A percentile compares a stretch with the other conserved stretches of the same genome.
These are phyloP conservation scores for Russula vinacea DNA, from an alignment of 768 basidiomycete genomes.

Conservation along the genomic window DNA sequence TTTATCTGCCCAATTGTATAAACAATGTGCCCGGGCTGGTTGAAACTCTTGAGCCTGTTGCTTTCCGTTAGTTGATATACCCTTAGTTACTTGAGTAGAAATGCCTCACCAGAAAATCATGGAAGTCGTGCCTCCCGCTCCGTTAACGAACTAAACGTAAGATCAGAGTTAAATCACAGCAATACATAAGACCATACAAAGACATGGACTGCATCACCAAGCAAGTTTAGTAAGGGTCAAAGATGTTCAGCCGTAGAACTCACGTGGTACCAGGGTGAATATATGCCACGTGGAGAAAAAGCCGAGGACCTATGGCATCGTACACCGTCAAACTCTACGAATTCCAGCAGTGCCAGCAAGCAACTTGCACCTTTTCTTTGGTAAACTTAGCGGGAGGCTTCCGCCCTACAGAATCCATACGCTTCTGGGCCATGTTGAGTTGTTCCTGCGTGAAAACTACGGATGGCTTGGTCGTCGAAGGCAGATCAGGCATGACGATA, in stretches of 20 bases:
- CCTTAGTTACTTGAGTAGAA: background rate
- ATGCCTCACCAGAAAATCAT: conserved; percentile 41
- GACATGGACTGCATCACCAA: conserved; percentile 33
- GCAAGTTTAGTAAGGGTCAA: background rate
- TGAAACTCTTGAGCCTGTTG: conserved; percentile 41
- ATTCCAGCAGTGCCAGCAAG: background rate
- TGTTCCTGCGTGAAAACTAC: conserved; percentile 37
- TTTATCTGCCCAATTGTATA: conserved; percentile 42
- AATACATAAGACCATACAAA: conserved; percentile 30
- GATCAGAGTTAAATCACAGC: background rate
- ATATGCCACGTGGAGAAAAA: conserved; percentile 44
- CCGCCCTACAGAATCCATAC: conserved; percentile 38
- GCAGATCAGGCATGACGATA: conserved; percentile 42
- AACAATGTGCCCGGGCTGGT: conserved; percentile 32
- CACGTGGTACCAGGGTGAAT: conserved; percentile 38
- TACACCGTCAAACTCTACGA: background rate
- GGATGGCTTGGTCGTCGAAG: conserved; percentile 38
- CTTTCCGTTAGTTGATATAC: background rate
- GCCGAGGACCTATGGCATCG: conserved; percentile 32
- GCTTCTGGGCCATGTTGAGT: conserved; percentile 36
- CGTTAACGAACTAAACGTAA: conserved; percentile 39
- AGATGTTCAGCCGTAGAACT: conserved; percentile 18
- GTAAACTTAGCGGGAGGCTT: conserved; percentile 40
- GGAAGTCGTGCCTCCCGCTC: conserved; percentile 34
- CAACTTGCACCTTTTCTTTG: conserved; percentile 34